Base-by-base conservation (phyloP, 2,329 filamentous ascomycete species). In the Aspergillus sp. region DNA sequence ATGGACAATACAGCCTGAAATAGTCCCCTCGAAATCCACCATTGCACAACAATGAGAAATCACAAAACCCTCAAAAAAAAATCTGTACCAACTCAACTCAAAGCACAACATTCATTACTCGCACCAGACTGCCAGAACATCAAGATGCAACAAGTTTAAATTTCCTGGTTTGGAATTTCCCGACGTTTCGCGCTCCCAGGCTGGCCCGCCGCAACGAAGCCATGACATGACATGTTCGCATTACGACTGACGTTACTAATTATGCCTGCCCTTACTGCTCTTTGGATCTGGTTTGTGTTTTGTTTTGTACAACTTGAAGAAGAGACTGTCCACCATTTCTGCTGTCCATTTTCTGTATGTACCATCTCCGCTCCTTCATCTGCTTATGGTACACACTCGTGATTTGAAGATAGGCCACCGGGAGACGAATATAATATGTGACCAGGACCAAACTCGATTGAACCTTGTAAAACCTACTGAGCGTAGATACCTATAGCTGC, bases 111-210 rank as follows among this genome's bases (percentile, higher is more conserved):
- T 30, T 30, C 41, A 17, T 15, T 23, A 25, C 51, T 60, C 31
- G 50, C 11, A 47, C 54, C 50, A 61, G 59, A 61, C 15, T 61
- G 54, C 59, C 59, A 61, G 31, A 61, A 54, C 49, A 47, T 17
- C 45, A 59, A 49, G 6, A 48, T 54, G 49, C 25, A 54, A 49
- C 47, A 30, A 54, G 23, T 46, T 46, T 22, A 54, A 28, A 48
- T 22, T 52, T 22, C 22, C 7, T 60, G 13, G 34, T 45, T 17
- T 46, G 38, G 31, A 17, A 43, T 50, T 41, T 13, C 31, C 19
- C 25, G 45, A 4, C 51, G 31, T 55, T 59, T n/a, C 13, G 31
- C 34, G 13, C 49, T 57, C 41, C 54, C 45, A 34, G 45, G 59
- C 59, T 54, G 54, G 59, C 54, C 45, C 43, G 45, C 54, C 28